Conservation (phyloP, 202 grass and related monocot species). For the Schoenoplectus triqueter region DNA sequence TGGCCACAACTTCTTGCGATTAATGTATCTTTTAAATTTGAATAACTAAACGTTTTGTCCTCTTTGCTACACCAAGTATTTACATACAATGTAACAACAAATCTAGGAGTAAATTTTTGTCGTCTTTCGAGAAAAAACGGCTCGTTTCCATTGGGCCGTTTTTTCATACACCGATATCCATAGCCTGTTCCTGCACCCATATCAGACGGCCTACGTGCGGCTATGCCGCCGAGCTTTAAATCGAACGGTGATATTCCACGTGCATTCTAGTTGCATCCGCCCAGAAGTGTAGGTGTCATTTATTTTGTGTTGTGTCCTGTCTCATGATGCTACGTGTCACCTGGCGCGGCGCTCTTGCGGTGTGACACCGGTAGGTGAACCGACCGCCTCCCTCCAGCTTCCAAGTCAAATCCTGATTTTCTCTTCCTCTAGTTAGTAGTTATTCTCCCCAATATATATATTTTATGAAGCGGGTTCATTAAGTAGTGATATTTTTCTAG, state of each 20-base stretch:
- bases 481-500: too few relatives aligned
- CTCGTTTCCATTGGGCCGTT: background rate
- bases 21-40: background rate
- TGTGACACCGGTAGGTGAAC: conserved; percentile 31
- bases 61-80: background rate
- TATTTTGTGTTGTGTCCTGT: too few relatives aligned
- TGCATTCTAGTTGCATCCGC: background rate
- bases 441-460: background rate
- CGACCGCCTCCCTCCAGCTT: conserved; percentile 27
- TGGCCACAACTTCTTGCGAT: background rate
- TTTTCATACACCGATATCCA: background rate
- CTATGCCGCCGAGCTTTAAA: background rate
- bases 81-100: background rate
- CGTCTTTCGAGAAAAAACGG: conserved; percentile 18
- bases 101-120: background rate
- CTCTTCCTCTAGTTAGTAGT: background rate
- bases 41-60: background rate
- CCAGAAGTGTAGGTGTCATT: background rate
- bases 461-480: background rate
- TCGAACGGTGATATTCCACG: background rate
- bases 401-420: background rate
- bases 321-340: background rate
- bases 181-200: background rate
- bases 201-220: background rate
- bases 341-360: background rate